Conservation (phyloP, 2,329 filamentous ascomycete genomes). For the Aspergillus puulaauensis region DNA sequence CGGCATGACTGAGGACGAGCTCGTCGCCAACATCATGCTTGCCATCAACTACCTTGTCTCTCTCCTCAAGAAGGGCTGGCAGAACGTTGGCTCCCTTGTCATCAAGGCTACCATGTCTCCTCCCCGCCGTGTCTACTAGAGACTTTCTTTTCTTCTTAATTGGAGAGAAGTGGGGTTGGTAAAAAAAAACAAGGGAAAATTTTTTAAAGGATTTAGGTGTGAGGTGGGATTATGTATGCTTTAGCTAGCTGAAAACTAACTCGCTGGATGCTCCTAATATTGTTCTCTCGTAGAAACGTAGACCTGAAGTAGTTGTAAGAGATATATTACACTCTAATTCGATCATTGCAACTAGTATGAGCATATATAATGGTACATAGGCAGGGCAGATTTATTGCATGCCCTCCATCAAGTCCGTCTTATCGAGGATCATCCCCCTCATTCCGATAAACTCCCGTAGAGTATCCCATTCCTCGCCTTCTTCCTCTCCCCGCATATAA, state of each 20-base stretch:
- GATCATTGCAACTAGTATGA: background rate
- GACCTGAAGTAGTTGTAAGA: background rate
- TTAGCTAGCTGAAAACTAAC: conserved; percentile 35
- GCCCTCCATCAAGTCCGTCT: conserved; percentile 85
- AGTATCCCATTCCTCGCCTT: conserved; percentile 84
- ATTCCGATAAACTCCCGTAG: conserved; percentile 79
- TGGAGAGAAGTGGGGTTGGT: background rate
- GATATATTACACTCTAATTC: background rate
- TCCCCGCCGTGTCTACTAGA: conserved; percentile 95
- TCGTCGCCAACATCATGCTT: conserved; percentile 99
- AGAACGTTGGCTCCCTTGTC: conserved; percentile 99
- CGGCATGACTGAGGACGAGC: conserved; percentile 92
- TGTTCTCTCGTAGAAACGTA: background rate
- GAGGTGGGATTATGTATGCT: conserved; percentile 29
- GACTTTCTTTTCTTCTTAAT: conserved; percentile 19
- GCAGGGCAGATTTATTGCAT: conserved; percentile 61
- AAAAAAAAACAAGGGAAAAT: background rate
- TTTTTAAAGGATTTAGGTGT: conserved; percentile 14
- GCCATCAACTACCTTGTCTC: conserved; percentile 99
- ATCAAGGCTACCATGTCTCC: conserved; percentile 99
- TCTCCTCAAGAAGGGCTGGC: conserved; percentile 99
- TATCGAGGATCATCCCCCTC: conserved; percentile 87
- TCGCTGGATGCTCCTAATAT: conserved; percentile 29
- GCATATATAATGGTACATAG: background rate
- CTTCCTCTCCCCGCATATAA: conserved; percentile 81